A percentile compares a stretch with the other conserved stretches of the same genome.
Evolutionary conservation across 2,329 filamentous ascomycete genomes (phyloP).

Genomic region (Pestalotiopsis sp.): DNA sequence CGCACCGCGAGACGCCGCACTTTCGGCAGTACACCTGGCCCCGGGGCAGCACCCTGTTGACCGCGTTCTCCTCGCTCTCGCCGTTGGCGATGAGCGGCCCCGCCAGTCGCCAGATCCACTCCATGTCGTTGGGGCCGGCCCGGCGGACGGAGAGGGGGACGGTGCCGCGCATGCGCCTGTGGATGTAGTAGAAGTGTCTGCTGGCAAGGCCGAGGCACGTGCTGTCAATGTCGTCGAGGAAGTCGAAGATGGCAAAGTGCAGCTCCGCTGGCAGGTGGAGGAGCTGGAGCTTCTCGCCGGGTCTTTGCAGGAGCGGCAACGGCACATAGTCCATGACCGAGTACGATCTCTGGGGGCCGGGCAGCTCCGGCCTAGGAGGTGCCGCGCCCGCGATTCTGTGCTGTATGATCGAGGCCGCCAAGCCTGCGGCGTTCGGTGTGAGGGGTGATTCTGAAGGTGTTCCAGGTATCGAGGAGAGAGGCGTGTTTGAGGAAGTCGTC

Average conservation of each 20-base stretch:
- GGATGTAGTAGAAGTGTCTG: slow-evolving; percentile 61
- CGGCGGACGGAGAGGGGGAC: slow-evolving; percentile 62
- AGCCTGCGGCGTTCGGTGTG: not conserved
- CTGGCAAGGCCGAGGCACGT: slow-evolving; percentile 64
- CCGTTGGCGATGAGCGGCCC: slow-evolving; percentile 38
- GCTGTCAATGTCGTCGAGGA: slow-evolving; percentile 67
- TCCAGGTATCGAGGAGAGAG: slow-evolving; percentile 17
- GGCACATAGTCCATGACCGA: slow-evolving; percentile 65
- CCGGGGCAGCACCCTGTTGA: slow-evolving; percentile 53
- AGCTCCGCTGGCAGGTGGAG: slow-evolving; percentile 60
- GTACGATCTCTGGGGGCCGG: slow-evolving; percentile 58
- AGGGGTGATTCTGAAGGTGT: slow-evolving; percentile 24
- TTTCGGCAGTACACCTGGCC: slow-evolving; percentile 66
- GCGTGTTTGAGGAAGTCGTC: slow-evolving; percentile 5
- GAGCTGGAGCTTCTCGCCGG: slow-evolving; percentile 49
- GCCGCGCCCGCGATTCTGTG: slow-evolving; percentile 13
- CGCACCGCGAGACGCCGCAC: slow-evolving; percentile 63
- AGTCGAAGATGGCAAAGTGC: slow-evolving; percentile 63
- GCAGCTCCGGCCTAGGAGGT: slow-evolving; percentile 37
- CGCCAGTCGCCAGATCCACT: slow-evolving; percentile 65
- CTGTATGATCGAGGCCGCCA: not conserved
- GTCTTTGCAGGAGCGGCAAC: slow-evolving; percentile 50
- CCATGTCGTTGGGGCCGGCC: slow-evolving; percentile 63
- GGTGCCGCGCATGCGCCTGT: slow-evolving; percentile 56
- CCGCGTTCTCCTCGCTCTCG: slow-evolving; percentile 25